A percentile compares a stretch with the other conserved stretches of the same genome.
These are phyloP conservation scores for Seiridium cupressi DNA, from an alignment of 2,329 filamentous ascomycete species.

Conservation along the genomic window DNA sequence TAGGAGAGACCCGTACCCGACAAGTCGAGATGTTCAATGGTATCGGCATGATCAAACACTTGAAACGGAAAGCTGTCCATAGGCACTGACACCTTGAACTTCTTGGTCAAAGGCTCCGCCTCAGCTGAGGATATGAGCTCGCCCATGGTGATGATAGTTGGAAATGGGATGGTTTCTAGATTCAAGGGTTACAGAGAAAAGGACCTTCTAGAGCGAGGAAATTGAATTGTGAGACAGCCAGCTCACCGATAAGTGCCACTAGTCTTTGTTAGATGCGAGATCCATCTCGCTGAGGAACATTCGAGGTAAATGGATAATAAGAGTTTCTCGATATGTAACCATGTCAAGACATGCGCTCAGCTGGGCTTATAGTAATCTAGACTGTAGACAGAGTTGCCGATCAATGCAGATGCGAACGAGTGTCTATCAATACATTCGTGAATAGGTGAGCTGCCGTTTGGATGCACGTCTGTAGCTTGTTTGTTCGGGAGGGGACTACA, in stretches of 20 bases:
- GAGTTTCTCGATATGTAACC: no score
- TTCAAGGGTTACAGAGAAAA: neutral
- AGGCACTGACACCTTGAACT: slow-evolving; percentile 32
- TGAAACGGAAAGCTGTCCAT: slow-evolving; percentile 35
- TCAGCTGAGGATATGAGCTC: neutral
- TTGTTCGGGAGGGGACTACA: no score
- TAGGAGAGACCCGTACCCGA: slow-evolving; percentile 41
- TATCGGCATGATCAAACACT: slow-evolving; percentile 37
- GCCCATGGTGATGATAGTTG: neutral
- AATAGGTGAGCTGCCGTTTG: no score
- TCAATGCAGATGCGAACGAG: no score
- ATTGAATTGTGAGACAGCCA: neutral
- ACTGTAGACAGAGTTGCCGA: no score
- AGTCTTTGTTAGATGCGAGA: neutral
- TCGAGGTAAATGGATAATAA: no score
- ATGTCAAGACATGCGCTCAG: no score
- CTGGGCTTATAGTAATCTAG: no score
- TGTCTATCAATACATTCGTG: no score
- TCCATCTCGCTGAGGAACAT: no score
- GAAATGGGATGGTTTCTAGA: neutral
- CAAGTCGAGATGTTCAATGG: slow-evolving; percentile 46
- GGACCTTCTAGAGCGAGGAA: neutral
- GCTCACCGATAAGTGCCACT: neutral
- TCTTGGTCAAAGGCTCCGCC: slow-evolving; percentile 17
- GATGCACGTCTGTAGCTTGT: no score